A percentile compares a stretch with the other conserved stretches of the same genome.
Evolutionary conservation across 768 basidiomycete species (phyloP).

Genomic region (Panus rudis): DNA sequence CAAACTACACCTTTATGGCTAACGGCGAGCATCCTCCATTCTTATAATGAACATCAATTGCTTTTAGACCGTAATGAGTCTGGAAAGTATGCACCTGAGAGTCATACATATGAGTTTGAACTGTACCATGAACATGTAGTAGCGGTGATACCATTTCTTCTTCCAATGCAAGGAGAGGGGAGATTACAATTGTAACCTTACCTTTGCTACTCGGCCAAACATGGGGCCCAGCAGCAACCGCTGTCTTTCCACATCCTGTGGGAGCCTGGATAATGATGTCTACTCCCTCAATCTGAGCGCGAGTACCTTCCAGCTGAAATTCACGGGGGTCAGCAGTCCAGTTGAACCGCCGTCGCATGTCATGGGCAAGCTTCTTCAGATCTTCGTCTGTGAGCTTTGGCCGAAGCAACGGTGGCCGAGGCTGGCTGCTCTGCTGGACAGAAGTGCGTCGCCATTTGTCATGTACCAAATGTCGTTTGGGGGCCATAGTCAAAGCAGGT

Average conservation of each 20-base stretch:
- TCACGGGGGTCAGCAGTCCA: conserved; percentile 16
- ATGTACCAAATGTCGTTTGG: too few relatives aligned
- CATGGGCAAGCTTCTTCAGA: background rate
- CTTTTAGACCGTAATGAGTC: background rate
- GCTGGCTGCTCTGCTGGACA: too few relatives aligned
- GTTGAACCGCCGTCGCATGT: conserved; percentile 15
- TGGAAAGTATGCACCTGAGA: background rate
- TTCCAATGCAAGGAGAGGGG: conserved; percentile 30
- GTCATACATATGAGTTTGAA: background rate
- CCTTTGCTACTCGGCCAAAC: conserved; percentile 18
- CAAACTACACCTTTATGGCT: background rate
- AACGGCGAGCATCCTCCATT: background rate
- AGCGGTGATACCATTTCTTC: conserved; percentile 33
- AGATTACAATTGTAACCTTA: conserved; percentile 30
- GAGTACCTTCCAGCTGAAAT: conserved; percentile 26
- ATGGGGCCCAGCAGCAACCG: conserved; percentile 33
- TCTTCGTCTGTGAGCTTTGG: conserved; percentile 5
- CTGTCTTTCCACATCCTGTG: conserved; percentile 32
- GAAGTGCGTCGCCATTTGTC: too few relatives aligned
- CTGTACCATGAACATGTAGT: background rate
- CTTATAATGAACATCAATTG: background rate
- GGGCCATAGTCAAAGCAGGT: too few relatives aligned
- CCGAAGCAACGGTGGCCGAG: background rate
- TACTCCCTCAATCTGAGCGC: conserved; percentile 22
- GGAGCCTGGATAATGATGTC: conserved; percentile 32